These are phyloP conservation scores for Nephelium lappaceum DNA, from an alignment of 345 rosid species.

Conservation along the genomic window DNA sequence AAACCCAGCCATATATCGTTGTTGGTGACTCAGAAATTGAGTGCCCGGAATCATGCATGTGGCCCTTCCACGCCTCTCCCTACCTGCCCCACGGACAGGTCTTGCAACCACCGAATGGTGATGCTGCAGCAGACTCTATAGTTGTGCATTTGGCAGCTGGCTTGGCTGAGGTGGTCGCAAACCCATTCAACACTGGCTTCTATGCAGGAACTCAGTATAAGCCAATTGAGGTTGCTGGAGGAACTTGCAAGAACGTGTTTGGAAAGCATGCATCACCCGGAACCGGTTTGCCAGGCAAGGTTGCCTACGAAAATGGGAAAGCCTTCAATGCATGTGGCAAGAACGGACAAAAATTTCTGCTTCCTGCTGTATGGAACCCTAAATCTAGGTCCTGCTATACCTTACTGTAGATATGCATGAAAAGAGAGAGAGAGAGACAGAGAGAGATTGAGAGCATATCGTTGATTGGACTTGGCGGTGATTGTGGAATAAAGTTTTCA, in stretches of 20 bases:
- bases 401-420: slow-evolving; percentile 13
- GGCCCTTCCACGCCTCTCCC: slow-evolving; percentile 62
- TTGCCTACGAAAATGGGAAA: slow-evolving; percentile 52
- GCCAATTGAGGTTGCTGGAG: slow-evolving; percentile 37
- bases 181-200: slow-evolving; percentile 40
- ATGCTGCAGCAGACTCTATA: slow-evolving; percentile 68
- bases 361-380: slow-evolving; percentile 74
- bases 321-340: slow-evolving; percentile 58
- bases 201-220: slow-evolving; percentile 13
- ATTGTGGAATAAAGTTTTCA: not conserved
- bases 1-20: slow-evolving; percentile 43
- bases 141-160: slow-evolving; percentile 58
- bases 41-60: slow-evolving; percentile 70
- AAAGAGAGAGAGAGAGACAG: too few relatives aligned
- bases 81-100: slow-evolving; percentile 44
- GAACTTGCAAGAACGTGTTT: slow-evolving; percentile 46
- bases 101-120: slow-evolving; percentile 58
- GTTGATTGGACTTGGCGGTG: not conserved
- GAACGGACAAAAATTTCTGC: slow-evolving; percentile 55
- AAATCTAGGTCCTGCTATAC: slow-evolving; percentile 51
- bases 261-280: slow-evolving; percentile 61
- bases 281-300: slow-evolving; percentile 42
- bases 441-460: not conserved
- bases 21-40: slow-evolving; percentile 64
- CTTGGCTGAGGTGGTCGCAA: slow-evolving; percentile 51